A percentile compares a stretch with the other conserved stretches of the same genome.
phyloP scores from a whole-genome alignment of 2,329 filamentous ascomycete species.

The Neonectria coccinea region DNA sequence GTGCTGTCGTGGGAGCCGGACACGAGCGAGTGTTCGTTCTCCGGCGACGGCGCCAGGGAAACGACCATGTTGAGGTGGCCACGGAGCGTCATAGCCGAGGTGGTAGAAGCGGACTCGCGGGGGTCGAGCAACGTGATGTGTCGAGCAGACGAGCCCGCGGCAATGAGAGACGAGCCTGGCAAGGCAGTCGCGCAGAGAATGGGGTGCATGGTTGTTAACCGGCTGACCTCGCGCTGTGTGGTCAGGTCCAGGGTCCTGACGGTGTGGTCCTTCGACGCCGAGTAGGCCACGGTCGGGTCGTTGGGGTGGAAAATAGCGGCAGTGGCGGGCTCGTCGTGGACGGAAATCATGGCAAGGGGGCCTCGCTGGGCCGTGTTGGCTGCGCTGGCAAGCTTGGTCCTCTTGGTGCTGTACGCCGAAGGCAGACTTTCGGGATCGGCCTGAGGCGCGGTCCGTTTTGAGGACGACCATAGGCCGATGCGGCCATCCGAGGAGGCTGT shows the following conservation, averaged over 20 bases:
- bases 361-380: conserved; percentile 76
- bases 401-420: conserved; percentile 76
- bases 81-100: conserved; percentile 89
- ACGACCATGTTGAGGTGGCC: conserved; percentile 84
- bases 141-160: conserved; percentile 83
- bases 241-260: conserved; percentile 92
- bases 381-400: conserved; percentile 71
- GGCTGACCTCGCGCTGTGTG: conserved; percentile 81
- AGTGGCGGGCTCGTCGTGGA: conserved; percentile 80
- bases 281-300: conserved; percentile 91
- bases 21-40: conserved; percentile 84
- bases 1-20: conserved; percentile 94
- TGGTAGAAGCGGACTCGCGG: conserved; percentile 78
- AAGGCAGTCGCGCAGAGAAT: conserved; percentile 84
- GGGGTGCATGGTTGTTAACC: conserved; percentile 84
- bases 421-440: conserved; percentile 78
- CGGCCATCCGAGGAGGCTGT: conserved; percentile 86
- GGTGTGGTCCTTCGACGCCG: conserved; percentile 89
- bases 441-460: conserved; percentile 79
- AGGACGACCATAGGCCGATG: conserved; percentile 90
- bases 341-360: conserved; percentile 77
- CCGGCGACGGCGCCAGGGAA: conserved; percentile 62
- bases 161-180: conserved; percentile 70
- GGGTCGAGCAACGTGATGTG: conserved; percentile 96
- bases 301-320: conserved; percentile 86